phyloP scores from a whole-genome alignment of 2,329 filamentous ascomycete genomes.

The Tolypocladium tropicale region DNA sequence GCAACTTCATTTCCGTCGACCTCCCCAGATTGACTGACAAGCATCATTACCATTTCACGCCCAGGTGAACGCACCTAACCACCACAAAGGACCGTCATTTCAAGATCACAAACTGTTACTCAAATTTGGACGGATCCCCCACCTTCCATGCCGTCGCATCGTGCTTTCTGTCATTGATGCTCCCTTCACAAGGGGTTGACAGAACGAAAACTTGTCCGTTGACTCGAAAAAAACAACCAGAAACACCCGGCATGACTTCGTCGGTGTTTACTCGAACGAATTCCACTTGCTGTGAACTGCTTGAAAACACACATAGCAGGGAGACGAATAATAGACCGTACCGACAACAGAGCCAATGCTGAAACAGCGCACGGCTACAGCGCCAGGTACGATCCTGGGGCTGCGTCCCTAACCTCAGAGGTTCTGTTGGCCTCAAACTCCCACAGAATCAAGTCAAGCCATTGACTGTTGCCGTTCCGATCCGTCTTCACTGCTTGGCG shows the following conservation, averaged over 20 bases:
- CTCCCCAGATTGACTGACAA: not conserved
- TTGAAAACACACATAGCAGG: not conserved
- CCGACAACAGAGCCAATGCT: not conserved
- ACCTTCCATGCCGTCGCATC: not conserved
- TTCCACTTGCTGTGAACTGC: not conserved
- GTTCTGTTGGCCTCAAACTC: constrained; percentile 9
- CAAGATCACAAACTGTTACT: not conserved
- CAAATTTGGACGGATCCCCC: not conserved
- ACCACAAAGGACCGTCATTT: not conserved
- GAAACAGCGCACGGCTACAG: not conserved
- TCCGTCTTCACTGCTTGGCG: constrained; percentile 11
- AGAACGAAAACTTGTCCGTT: not conserved
- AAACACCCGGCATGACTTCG: no score
- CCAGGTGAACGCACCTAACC: not conserved
- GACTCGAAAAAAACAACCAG: no score
- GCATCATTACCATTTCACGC: not conserved
- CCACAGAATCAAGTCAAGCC: constrained; percentile 22
- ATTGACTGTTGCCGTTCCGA: constrained; percentile 7
- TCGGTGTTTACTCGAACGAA: no score
- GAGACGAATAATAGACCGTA: no score
- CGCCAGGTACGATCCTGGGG: not conserved
- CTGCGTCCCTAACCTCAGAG: constrained; percentile 2
- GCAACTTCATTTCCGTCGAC: no score
- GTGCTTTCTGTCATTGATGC: not conserved
- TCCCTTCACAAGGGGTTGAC: not conserved